Percentiles rank a stretch among this genome's conserved stretches.
These are phyloP conservation scores for Calophaca sinica DNA, from an alignment of 306 rosid species.

Conservation along the genomic window DNA sequence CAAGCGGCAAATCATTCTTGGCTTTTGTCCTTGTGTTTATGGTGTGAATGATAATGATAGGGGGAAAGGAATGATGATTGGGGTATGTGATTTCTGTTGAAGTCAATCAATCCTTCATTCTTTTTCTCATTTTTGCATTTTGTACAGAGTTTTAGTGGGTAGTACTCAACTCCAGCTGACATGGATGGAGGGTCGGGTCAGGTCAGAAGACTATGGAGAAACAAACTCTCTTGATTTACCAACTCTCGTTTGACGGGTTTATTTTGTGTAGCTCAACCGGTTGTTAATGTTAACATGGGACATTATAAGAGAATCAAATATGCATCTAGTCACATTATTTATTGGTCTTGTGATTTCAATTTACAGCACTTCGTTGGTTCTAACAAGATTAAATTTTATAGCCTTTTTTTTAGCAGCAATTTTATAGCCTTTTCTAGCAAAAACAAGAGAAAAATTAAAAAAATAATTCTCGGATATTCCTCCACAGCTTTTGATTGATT, in stretches of 20 bases:
- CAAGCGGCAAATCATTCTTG: conserved; percentile 99
- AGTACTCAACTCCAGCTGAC: conserved; percentile 56
- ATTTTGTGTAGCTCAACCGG: conserved; percentile 44
- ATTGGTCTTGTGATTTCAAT: background rate
- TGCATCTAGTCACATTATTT: conserved; percentile 31
- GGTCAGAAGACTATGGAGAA: conserved; percentile 43
- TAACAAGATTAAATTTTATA: background rate
- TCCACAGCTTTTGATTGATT: background rate
- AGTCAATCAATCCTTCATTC: conserved; percentile 58
- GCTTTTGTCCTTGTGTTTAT: conserved; percentile 72
- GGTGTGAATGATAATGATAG: conserved; percentile 53
- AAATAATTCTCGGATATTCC: background rate
- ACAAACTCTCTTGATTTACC: conserved; percentile 47
- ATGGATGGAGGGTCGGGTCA: conserved; percentile 39
- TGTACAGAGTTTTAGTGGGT: conserved; percentile 72
- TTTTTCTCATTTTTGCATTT: conserved; percentile 55
- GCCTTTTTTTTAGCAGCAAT: no score
- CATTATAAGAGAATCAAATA: conserved; percentile 43
- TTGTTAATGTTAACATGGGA: conserved; percentile 47
- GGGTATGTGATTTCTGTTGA: conserved; percentile 50
- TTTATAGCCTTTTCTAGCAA: background rate
- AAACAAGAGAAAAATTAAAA: background rate
- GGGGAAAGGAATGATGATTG: conserved; percentile 56
- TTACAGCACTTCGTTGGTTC: background rate
- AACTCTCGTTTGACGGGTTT: conserved; percentile 43